Evolutionary conservation across 148 eudicot species (phyloP), one percentile per base, ranked within the genome.

Genomic region (Camellia lanceoleosa): DNA sequence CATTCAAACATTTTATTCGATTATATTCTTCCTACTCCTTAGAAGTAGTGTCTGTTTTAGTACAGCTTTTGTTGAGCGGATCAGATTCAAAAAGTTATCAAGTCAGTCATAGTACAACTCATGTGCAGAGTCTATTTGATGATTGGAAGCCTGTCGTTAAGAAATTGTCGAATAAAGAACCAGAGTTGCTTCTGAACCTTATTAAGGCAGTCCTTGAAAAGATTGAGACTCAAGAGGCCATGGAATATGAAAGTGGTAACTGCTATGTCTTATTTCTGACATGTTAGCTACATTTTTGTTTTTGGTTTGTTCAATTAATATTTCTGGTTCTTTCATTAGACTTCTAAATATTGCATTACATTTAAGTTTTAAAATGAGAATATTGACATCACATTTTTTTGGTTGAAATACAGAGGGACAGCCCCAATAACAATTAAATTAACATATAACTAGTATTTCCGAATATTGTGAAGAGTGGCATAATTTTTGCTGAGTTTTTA

Each of bases 91-190:
- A 89, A 30, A 79, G 75, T 75, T 54, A 85, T 80, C 85, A 83
- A 81, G 81, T 81, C 71, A 83, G 75, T 63, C 20, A 83, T 71
- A 55, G 59, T 73, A 47, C 84, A 52, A 79, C 86, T 74, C 85
- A 72, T 68, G 74, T 78, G 59, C 85, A 85, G 77, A 78, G 84
- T 82, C 87, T 72, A 42, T 86, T 87, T 87, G 92, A 89, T 83
- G 88, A 89, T 76, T 96, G 99, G 98, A 92, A 90, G 83, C 86
- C 94, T 82, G 87, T 89, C 68, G 85, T 96, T 68, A 44, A 76
- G 63, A 96, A 92, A 79, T 81, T 94, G 77, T 91, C 93, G 47
- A 89, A 87, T 56, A 89, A 86, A 83, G 89, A 91, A 76, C 98
- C 95, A 15, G 95, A 91, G 55, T 72, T 94, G 79, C 90, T 91